A percentile compares a stretch with the other conserved stretches of the same genome.
Conservation (phyloP, 805 yeast genomes). For the Wickerhamiella occidentalis region DNA sequence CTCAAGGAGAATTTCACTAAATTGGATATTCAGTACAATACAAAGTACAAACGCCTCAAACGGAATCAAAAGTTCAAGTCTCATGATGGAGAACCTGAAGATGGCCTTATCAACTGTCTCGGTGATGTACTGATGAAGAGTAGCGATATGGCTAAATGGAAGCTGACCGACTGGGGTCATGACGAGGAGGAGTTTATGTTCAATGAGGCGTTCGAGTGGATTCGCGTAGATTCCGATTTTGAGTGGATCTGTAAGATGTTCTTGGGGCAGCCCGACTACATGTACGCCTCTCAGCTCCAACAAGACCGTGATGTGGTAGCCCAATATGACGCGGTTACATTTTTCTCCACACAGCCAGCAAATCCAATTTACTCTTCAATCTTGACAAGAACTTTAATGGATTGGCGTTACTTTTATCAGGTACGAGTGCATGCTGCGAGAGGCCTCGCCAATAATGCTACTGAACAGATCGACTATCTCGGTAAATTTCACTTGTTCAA, state of each 20-base stretch:
- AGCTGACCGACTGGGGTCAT: conserved; percentile 52
- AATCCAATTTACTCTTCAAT: conserved; percentile 59
- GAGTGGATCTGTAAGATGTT: conserved; percentile 86
- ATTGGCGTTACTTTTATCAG: conserved; percentile 75
- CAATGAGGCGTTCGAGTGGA: conserved; percentile 93
- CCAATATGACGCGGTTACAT: conserved; percentile 69
- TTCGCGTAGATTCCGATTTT: conserved; percentile 92
- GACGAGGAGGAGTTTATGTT: conserved; percentile 57
- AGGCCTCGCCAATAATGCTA: conserved; percentile 61
- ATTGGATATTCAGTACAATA: conserved; percentile 87
- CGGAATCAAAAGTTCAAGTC: conserved; percentile 38
- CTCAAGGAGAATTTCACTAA: conserved; percentile 74
- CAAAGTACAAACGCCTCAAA: conserved; percentile 75
- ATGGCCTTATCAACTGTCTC: conserved; percentile 40
- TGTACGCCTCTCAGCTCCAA: conserved; percentile 86
- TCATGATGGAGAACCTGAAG: conserved; percentile 25
- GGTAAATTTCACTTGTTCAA: conserved; percentile 64
- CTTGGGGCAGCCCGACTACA: conserved; percentile 83
- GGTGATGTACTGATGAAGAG: conserved; percentile 66
- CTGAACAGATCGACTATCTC: conserved; percentile 45
- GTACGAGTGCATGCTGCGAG: conserved; percentile 76
- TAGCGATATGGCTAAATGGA: conserved; percentile 59
- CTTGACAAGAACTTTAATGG: conserved; percentile 69
- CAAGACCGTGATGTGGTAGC: conserved; percentile 96
- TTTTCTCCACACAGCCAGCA: conserved; percentile 54